Base-by-base conservation (phyloP, 106 monocot genomes). In the Agapanthus africanus region DNA sequence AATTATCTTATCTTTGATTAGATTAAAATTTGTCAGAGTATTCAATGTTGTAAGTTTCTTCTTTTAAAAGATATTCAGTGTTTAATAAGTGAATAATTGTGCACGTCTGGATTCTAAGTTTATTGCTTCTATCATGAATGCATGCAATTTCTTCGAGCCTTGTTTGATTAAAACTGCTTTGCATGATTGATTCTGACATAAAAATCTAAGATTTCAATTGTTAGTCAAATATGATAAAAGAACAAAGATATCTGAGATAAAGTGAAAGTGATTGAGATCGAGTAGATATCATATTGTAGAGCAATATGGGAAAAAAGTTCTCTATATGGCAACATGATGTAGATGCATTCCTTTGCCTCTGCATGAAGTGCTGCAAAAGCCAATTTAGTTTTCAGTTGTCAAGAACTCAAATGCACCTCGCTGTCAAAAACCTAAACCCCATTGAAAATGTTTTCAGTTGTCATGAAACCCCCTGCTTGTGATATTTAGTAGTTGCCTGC, bases 81-180 rank as follows among this genome's bases (percentile, higher is more conserved):
- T 61, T 32, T 34, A 61, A 61, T 35, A 35, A 36, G 61, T 36
- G 61, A 61, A 61, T 36, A 61, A 61, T 61, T 61, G 61, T 61
- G 61, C 61, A 61, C 61, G 18, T 36, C 16, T 56, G 28, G 56
- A 56, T 30, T 30, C 56, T 27, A 11, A 28, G 26, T 30, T 26
- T 11, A 56, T 56, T 3, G 1, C 0, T 26, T 18, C n/a, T 33
- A 18, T 6, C 35, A 61, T n/a, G 34, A 61, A n/a, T 36, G 35
- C 61, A 36, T 61, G 61, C 36, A 61, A 1, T 33, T 36, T 61
- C 36, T 35, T 61, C 36, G 61, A 18, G n/a, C 7, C 35, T n/a
- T 19, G 36, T 36, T 5, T 61, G 61, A 35, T 36, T 61, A 18
- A 36, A 61, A 5, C 18, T 61, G 3, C 2, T 36, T 18, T 18